Conservation (phyloP, 345 rosid species). For the Salix koriyanagi region DNA sequence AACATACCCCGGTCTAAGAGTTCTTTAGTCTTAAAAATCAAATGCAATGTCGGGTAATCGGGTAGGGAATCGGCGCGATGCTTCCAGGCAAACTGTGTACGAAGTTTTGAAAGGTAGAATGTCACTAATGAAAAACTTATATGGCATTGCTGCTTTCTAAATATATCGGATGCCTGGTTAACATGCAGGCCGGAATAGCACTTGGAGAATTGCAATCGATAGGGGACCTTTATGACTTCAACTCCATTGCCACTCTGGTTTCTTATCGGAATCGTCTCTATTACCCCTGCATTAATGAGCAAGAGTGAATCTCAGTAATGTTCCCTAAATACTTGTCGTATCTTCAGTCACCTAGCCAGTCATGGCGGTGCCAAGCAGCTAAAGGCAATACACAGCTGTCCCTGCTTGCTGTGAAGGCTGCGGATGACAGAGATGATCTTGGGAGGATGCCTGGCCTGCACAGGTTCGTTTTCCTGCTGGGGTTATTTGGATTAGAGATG, state of each 20-base stretch:
- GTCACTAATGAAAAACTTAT: background rate
- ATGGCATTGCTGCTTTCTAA: background rate
- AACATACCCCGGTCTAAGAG: background rate
- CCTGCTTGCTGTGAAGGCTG: background rate
- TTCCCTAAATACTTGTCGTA: slow-evolving; percentile 3
- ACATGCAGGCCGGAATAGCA: slow-evolving; percentile 78
- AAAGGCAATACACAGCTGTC: slow-evolving; percentile 15
- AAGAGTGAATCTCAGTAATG: slow-evolving; percentile 37
- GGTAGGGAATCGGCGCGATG: background rate
- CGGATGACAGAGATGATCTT: slow-evolving; percentile 11
- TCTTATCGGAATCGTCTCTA: slow-evolving; percentile 67
- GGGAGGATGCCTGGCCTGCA: slow-evolving; percentile 9
- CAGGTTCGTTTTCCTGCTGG: slow-evolving; percentile 4
- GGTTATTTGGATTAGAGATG: background rate
- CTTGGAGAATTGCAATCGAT: slow-evolving; percentile 79
- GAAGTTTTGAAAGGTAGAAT: background rate
- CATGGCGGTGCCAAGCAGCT: slow-evolving; percentile 13
- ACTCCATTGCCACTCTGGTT: slow-evolving; percentile 70
- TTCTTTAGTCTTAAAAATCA: no score
- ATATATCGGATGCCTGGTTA: background rate
- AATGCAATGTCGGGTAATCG: background rate
- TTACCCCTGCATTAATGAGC: slow-evolving; percentile 70
- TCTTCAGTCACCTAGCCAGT: background rate
- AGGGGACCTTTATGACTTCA: slow-evolving; percentile 82
- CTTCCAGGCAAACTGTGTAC: background rate